Evolutionary conservation across 2,329 filamentous ascomycete species (phyloP).

Genomic region (Stemphylium vesicarium): DNA sequence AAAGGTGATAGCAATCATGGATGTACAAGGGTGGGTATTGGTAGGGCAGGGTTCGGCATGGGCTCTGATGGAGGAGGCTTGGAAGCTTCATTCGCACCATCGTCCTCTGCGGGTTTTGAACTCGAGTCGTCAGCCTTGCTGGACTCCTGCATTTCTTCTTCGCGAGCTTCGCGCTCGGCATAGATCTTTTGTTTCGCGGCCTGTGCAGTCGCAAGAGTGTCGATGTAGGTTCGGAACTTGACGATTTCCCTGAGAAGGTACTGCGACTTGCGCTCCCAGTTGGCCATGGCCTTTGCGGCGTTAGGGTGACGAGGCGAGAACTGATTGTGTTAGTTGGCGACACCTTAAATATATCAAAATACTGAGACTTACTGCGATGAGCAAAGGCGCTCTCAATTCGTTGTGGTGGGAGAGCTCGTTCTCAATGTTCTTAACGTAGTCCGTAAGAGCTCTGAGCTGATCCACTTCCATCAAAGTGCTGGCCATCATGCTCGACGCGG

Average conservation of each 20-base stretch:
- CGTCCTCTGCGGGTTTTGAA: constrained; percentile 28
- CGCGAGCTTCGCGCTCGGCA: constrained; percentile 43
- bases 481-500: constrained; percentile 87
- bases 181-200: constrained; percentile 74
- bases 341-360: not conserved
- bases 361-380: constrained; percentile 68
- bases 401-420: constrained; percentile 87
- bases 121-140: constrained; percentile 17
- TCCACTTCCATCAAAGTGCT: constrained; percentile 79
- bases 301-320: constrained; percentile 87
- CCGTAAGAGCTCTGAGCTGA: constrained; percentile 75
- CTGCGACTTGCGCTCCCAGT: constrained; percentile 96
- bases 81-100: constrained; percentile 46
- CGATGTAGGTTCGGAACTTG: constrained; percentile 95
- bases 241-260: constrained; percentile 93
- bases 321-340: constrained; percentile 43
- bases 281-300: constrained; percentile 82
- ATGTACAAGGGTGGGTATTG: constrained; percentile 13
- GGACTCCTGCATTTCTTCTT: constrained; percentile 21
- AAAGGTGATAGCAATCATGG: constrained; percentile 13
- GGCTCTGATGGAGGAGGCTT: constrained; percentile 18
- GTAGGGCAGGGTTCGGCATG: constrained; percentile 1
- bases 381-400: constrained; percentile 83
- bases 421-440: constrained; percentile 86
- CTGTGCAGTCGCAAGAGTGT: constrained; percentile 76